phyloP scores from a whole-genome alignment of 2,329 filamentous ascomycete genomes.

The Aspergillus sp. region DNA sequence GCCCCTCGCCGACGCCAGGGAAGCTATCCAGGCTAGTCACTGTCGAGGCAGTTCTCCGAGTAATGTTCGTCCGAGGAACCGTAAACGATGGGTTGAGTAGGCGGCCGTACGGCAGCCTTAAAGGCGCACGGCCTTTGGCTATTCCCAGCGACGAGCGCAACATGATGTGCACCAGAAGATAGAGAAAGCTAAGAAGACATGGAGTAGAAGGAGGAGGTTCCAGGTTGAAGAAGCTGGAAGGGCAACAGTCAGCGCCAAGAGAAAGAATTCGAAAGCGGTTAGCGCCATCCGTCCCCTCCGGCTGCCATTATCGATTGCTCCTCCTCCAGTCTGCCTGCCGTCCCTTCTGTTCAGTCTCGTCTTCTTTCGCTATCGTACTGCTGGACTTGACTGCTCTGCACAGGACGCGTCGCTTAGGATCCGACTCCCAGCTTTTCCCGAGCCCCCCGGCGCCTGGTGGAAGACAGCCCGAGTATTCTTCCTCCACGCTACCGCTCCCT shows the following conservation, averaged over 20 bases:
- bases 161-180: slow-evolving; percentile 15
- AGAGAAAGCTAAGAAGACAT: slow-evolving; percentile 1
- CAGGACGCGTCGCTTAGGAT: slow-evolving; percentile 18
- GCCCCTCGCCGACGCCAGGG: slow-evolving; percentile 69
- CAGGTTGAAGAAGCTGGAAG: background rate
- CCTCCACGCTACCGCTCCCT: slow-evolving; percentile 2
- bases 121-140: slow-evolving; percentile 16
- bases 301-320: too few relatives aligned
- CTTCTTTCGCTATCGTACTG: too few relatives aligned
- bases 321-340: too few relatives aligned
- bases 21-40: slow-evolving; percentile 68
- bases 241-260: too few relatives aligned
- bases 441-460: slow-evolving; percentile 18
- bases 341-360: too few relatives aligned
- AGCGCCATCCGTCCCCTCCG: too few relatives aligned
- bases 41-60: slow-evolving; percentile 39
- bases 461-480: slow-evolving; percentile 16
- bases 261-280: too few relatives aligned
- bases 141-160: slow-evolving; percentile 22
- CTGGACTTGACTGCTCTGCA: too few relatives aligned
- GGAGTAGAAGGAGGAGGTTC: background rate
- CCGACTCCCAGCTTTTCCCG: slow-evolving; percentile 16
- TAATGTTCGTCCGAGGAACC: slow-evolving; percentile 10
- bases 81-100: slow-evolving; percentile 10
- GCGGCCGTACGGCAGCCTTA: slow-evolving; percentile 13